Percentiles rank a stretch among this genome's conserved stretches.
phyloP scores from a whole-genome alignment of 805 yeast genomes.

The Suhomyces xylopsoci region DNA sequence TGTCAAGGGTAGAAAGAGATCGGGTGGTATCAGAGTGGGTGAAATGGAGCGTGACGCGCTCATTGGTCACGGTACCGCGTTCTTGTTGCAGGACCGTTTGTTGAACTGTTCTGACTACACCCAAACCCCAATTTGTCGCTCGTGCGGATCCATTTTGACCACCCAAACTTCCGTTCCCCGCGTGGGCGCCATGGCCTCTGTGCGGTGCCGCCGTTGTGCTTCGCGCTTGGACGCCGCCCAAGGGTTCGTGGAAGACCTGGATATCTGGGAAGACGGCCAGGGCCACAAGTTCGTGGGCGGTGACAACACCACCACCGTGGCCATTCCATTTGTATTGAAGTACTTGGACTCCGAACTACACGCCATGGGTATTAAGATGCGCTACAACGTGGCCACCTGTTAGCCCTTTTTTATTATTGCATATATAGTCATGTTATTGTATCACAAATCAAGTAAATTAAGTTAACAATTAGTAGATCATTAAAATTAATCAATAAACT shows the following conservation, averaged over 20 bases:
- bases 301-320: constrained; percentile 88
- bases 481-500: no score
- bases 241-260: constrained; percentile 58
- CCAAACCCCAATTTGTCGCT: constrained; percentile 83
- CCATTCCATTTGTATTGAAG: constrained; percentile 93
- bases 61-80: constrained; percentile 97
- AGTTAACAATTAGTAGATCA: no score
- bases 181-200: constrained; percentile 73
- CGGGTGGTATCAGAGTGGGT: constrained; percentile 99
- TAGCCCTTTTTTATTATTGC: background rate
- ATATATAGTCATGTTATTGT: background rate
- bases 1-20: constrained; percentile 97
- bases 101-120: constrained; percentile 95
- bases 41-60: constrained; percentile 99
- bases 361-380: constrained; percentile 96
- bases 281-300: constrained; percentile 93
- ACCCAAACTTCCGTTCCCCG: constrained; percentile 91
- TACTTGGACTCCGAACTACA: constrained; percentile 92
- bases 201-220: constrained; percentile 92
- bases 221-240: constrained; percentile 57
- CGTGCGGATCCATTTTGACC: constrained; percentile 88
- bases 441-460: no score
- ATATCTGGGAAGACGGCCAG: constrained; percentile 96
- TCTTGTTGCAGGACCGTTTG: constrained; percentile 88
- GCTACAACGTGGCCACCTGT: constrained; percentile 62